Evolutionary conservation across 371 early-diverging fungal genomes (phyloP), one percentile per base, ranked within the genome.

Genomic region (Apophysomyces ossiformis): DNA sequence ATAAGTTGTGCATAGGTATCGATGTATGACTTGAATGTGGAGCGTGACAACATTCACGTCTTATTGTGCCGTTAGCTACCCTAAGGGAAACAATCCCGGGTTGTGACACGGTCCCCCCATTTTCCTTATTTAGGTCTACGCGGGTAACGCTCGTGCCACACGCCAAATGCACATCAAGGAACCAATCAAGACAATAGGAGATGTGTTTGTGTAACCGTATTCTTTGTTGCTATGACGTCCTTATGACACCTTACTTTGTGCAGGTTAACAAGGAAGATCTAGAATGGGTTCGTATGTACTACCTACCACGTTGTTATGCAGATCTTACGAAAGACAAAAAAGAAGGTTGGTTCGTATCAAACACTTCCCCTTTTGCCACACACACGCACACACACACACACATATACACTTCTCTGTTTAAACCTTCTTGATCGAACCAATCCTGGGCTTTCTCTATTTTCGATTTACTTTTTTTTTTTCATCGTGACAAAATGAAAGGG

Each of bases 141-240:
- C 18, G 32, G 32, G 32, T 50, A 8, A 50, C 54, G 54, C 54
- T 50, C 54, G 54, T 50, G 54, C 54, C 54, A 50, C 54, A 50
- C 21, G 21, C 21, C 21, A 18, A 9, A 9, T 50, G 9, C 21
- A 7, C 18, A n/a, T 16, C 46, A 7, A 21, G n/a, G 54, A 50
- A 50, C 54, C 54, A 50, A 50, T 50, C 8, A 50, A 21, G 21
- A 50, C 21, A 26, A 26, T 26, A 26, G 32, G 32, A 26, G 2
- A 3, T 2, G 2, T 26, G 32, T 1, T 26, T 47, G 47, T 47
- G 13, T n/a, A 47, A 47, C 47, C 18, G 21, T 18, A 26, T 26
- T 26, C 32, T 26, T 26, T 2, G 1, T 2, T 26, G 32, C 32
- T 26, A 11, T 41, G 41, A 13, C 41, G 8, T 41, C 13, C 41